A percentile compares a stretch with the other conserved stretches of the same genome.
Evolutionary conservation across 805 yeast species (phyloP).

Genomic region (Saccharomyces kudriavzevii): DNA sequence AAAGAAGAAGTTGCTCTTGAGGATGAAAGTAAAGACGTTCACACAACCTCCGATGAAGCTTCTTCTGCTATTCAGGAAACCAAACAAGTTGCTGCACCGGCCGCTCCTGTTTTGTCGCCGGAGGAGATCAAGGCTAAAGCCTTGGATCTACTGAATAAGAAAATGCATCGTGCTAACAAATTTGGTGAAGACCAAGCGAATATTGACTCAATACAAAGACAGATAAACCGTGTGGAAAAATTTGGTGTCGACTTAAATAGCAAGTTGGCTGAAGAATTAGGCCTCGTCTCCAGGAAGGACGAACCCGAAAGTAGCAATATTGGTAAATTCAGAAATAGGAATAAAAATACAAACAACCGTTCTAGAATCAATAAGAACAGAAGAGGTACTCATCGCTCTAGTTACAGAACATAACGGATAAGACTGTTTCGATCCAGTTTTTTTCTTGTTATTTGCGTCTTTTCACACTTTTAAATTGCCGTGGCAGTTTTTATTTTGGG

Average conservation of each 20-base stretch:
- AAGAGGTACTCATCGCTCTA: constrained; percentile 2
- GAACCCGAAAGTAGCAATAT: not conserved
- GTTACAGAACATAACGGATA: not conserved
- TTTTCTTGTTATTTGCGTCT: not conserved
- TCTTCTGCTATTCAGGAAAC: constrained; percentile 1
- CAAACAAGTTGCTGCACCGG: constrained; percentile 3
- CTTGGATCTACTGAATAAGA: constrained; percentile 55
- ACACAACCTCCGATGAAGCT: constrained; percentile 1
- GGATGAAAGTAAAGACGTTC: constrained; percentile 1
- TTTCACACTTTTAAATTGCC: not conserved
- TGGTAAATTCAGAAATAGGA: constrained; percentile 3
- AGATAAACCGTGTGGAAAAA: constrained; percentile 47
- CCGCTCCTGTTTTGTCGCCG: constrained; percentile 38
- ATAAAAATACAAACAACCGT: not conserved
- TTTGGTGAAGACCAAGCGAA: constrained; percentile 63
- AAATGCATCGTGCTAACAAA: constrained; percentile 64
- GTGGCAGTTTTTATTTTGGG: not conserved
- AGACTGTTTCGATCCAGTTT: not conserved
- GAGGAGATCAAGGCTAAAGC: constrained; percentile 69
- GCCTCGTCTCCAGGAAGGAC: constrained; percentile 34
- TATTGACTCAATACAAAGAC: constrained; percentile 54
- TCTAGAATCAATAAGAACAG: constrained; percentile 4
- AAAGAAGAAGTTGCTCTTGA: not conserved
- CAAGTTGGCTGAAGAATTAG: constrained; percentile 59
- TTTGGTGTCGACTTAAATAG: constrained; percentile 72